Evolutionary conservation across 2,329 filamentous ascomycete species (phyloP).

Genomic region (Graphilbum fragrans): DNA sequence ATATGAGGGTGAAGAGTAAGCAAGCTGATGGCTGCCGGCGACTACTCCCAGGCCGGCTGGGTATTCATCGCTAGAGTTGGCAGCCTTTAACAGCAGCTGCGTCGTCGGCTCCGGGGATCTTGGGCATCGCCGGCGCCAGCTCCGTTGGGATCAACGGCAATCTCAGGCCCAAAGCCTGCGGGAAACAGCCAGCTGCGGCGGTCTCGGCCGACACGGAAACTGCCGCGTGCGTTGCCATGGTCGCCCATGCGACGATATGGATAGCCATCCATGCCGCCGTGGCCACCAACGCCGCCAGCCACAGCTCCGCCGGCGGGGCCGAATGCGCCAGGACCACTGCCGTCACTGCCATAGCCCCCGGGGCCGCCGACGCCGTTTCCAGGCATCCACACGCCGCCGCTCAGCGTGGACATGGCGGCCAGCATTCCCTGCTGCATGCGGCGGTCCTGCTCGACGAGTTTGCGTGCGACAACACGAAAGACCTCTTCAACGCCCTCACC

Average conservation of each 20-base stretch:
- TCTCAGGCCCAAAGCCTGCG: conserved; percentile 37
- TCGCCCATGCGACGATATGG: conserved; percentile 26
- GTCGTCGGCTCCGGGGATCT: not conserved
- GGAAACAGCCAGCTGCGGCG: conserved; percentile 48
- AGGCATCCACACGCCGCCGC: conserved; percentile 16
- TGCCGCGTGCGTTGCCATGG: conserved; percentile 35
- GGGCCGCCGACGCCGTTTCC: conserved; percentile 6
- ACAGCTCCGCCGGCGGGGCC: conserved; percentile 3
- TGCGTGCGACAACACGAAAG: conserved; percentile 58
- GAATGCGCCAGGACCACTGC: conserved; percentile 2
- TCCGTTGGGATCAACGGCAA: conserved; percentile 32
- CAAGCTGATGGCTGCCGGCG: no score
- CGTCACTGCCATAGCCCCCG: conserved; percentile 4
- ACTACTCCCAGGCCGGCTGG: no score
- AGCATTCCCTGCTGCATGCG: conserved; percentile 48
- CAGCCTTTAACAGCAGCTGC: not conserved
- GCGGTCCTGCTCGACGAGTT: conserved; percentile 52
- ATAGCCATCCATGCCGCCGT: conserved; percentile 11
- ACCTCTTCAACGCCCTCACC: conserved; percentile 96
- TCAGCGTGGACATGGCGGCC: conserved; percentile 39
- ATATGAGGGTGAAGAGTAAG: not conserved
- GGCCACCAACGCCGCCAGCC: conserved; percentile 3
- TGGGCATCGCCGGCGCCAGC: conserved; percentile 2
- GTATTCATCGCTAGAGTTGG: no score
- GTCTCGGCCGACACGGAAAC: conserved; percentile 46